phyloP scores from a whole-genome alignment of 78 protist genomes.

The Tieghemostelium lacteum region DNA sequence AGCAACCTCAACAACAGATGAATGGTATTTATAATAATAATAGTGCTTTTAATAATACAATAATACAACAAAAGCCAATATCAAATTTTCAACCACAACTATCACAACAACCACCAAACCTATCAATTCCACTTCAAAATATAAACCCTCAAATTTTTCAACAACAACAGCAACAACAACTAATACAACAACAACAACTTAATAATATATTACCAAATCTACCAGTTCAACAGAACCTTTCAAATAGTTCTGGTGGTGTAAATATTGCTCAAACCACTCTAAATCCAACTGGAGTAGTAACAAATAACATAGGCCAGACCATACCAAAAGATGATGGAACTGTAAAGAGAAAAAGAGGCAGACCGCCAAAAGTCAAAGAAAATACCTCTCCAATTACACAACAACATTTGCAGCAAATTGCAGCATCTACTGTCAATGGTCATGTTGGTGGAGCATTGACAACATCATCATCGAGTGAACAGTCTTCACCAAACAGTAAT shows the following conservation, averaged over 20 bases:
- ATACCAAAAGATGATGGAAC: not conserved
- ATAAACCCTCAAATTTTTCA: not conserved
- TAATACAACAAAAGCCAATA: not conserved
- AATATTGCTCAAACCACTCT: not conserved
- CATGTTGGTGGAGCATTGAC: too few relatives aligned
- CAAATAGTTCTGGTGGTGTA: too few relatives aligned
- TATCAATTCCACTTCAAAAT: not conserved
- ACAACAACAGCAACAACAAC: slow-evolving; percentile 15
- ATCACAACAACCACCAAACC: not conserved
- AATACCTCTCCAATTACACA: not conserved
- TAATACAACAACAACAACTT: not conserved
- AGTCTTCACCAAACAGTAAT: not conserved
- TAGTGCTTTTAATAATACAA: not conserved
- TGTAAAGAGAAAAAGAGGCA: slow-evolving; percentile 44
- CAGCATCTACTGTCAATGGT: not conserved
- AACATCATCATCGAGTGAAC: too few relatives aligned
- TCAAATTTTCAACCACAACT: slow-evolving; percentile 7
- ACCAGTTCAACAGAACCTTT: not conserved
- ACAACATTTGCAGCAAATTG: not conserved
- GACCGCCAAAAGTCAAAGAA: slow-evolving; percentile 34
- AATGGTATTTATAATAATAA: not conserved
- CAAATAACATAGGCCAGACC: not conserved
- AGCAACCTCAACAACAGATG: not conserved
- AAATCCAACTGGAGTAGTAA: not conserved
- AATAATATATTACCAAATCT: not conserved